Percentiles rank a stretch among this genome's conserved stretches.
phyloP scores from a whole-genome alignment of 2,329 filamentous ascomycete genomes.

The Hirsutella minnesotensis region DNA sequence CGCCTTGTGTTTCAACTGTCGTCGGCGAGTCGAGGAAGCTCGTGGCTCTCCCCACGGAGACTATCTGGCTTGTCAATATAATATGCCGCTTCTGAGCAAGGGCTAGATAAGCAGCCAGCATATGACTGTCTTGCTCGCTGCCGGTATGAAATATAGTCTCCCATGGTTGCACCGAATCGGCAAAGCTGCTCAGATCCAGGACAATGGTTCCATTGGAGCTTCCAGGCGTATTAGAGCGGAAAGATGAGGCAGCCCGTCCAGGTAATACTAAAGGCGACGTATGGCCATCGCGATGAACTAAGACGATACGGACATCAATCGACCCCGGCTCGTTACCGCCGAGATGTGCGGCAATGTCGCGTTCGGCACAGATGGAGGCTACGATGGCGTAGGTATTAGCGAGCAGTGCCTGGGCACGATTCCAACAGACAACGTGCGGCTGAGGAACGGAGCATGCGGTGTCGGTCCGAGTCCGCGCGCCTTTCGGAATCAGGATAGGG shows the following conservation, averaged over 20 bases:
- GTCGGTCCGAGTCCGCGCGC: too few relatives aligned
- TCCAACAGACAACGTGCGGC: constrained; percentile 42
- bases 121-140: constrained; percentile 48
- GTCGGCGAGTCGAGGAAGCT: constrained; percentile 19
- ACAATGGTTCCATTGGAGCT: constrained; percentile 35
- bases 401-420: constrained; percentile 59
- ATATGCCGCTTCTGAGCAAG: constrained; percentile 33
- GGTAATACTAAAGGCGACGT: constrained; percentile 15
- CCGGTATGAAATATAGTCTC: constrained; percentile 52
- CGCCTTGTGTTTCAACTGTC: not conserved
- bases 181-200: constrained; percentile 39
- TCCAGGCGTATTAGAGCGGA: constrained; percentile 22
- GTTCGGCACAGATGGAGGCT: constrained; percentile 55
- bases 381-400: constrained; percentile 70
- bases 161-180: constrained; percentile 47
- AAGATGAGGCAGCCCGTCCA: constrained; percentile 1
- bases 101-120: constrained; percentile 38
- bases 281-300: constrained; percentile 48
- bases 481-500: too few relatives aligned
- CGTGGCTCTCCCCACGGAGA: constrained; percentile 40
- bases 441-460: not conserved
- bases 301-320: constrained; percentile 63
- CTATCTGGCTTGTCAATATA: constrained; percentile 37
- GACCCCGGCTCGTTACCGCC: constrained; percentile 46
- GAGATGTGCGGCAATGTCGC: constrained; percentile 47